Percentiles rank a stretch among this genome's conserved stretches.
Evolutionary conservation across 495 filamentous ascomycete species (phyloP).

Genomic region (Chaetomium cochliodes): DNA sequence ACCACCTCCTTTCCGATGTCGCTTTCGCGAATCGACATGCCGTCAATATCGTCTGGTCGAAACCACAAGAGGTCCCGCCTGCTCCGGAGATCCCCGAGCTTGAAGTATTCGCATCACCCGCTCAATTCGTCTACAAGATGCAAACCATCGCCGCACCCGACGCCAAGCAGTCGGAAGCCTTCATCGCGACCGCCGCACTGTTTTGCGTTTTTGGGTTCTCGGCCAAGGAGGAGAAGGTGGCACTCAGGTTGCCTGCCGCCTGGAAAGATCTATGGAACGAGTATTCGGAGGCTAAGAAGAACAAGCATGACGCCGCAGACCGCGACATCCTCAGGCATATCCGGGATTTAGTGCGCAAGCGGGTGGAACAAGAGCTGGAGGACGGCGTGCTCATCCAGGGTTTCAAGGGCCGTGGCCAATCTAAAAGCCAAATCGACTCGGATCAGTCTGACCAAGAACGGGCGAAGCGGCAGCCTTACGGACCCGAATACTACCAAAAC

Average conservation of each 20-base stretch:
- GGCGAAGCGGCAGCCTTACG: conserved; percentile 35
- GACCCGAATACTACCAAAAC: conserved; percentile 52
- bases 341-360: conserved; percentile 58
- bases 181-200: conserved; percentile 75
- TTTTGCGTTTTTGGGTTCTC: conserved; percentile 75
- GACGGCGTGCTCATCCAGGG: conserved; percentile 73
- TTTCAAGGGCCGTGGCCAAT: conserved; percentile 62
- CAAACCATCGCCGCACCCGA: conserved; percentile 70
- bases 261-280: conserved; percentile 90
- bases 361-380: conserved; percentile 58
- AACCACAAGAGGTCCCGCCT: conserved; percentile 60
- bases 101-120: conserved; percentile 45
- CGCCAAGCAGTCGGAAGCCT: conserved; percentile 77
- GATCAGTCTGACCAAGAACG: conserved; percentile 45
- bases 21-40: conserved; percentile 72
- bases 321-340: conserved; percentile 61
- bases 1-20: conserved; percentile 64
- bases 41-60: conserved; percentile 77
- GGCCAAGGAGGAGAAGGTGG: conserved; percentile 80
- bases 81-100: conserved; percentile 41
- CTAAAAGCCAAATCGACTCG: conserved; percentile 47
- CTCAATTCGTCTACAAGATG: conserved; percentile 64
- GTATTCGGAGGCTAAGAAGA: conserved; percentile 65
- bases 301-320: conserved; percentile 65
- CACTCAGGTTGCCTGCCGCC: conserved; percentile 68